Percentiles rank a stretch among this genome's conserved stretches.
phyloP scores from a whole-genome alignment of 192 early-diverging fungal genomes.

The Chytriomyces confervae region DNA sequence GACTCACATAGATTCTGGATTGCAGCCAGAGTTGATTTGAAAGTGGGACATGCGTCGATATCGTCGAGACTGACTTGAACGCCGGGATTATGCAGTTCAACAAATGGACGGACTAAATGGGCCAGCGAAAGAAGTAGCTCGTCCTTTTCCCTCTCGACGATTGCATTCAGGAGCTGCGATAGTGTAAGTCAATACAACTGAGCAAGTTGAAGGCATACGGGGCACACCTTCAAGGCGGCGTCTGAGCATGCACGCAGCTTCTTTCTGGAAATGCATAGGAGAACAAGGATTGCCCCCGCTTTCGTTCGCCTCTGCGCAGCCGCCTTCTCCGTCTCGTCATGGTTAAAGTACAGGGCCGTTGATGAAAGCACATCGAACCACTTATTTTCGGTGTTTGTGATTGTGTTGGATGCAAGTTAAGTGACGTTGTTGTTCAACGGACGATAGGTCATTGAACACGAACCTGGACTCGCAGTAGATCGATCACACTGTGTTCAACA shows the following conservation, averaged over 20 bases:
- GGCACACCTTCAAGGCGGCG: background rate
- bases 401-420: background rate
- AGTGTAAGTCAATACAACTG: background rate
- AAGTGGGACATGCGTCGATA: background rate
- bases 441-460: background rate
- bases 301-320: constrained; percentile 7
- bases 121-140: constrained; percentile 12
- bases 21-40: no score
- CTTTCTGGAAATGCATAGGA: constrained; percentile 20
- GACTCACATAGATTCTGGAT: no score
- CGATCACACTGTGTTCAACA: background rate
- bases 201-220: background rate
- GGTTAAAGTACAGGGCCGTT: background rate
- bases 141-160: constrained; percentile 13
- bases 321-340: background rate
- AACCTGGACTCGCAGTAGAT: background rate
- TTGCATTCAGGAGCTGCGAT: constrained; percentile 14
- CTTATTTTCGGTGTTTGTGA: background rate
- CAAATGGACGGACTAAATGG: constrained; percentile 14
- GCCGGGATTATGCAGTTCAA: constrained; percentile 15
- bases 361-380: background rate
- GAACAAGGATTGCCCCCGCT: background rate
- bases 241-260: constrained; percentile 10
- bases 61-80: background rate
- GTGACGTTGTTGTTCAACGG: background rate